phyloP scores from a whole-genome alignment of 495 filamentous ascomycete genomes.

The Usnea hakonensis region DNA sequence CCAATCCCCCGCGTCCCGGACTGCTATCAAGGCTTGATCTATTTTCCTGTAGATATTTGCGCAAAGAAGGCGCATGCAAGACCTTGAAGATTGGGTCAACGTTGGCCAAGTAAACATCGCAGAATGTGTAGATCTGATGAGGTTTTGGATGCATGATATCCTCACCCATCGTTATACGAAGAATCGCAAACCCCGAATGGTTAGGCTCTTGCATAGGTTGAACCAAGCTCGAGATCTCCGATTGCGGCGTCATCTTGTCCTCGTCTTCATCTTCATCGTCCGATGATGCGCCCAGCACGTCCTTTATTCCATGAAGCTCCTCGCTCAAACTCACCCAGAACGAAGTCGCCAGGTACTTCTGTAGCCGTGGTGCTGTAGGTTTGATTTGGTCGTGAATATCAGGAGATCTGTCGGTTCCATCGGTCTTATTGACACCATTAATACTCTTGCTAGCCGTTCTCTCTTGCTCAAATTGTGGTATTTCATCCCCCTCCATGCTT shows the following conservation, averaged over 20 bases:
- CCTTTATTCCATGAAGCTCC: slow-evolving; percentile 4
- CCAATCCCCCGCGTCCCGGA: slow-evolving; percentile 30
- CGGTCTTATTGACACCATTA: not conserved
- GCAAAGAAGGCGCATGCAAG: slow-evolving; percentile 33
- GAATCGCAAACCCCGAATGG: not conserved
- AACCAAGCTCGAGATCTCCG: not conserved
- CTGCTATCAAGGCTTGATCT: slow-evolving; percentile 32
- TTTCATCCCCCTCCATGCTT: not conserved
- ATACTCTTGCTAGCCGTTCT: not conserved
- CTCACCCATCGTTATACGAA: not conserved
- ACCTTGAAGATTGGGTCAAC: slow-evolving; percentile 39
- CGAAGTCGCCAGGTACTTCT: not conserved
- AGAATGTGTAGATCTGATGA: slow-evolving; percentile 24
- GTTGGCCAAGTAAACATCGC: slow-evolving; percentile 29
- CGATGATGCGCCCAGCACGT: slow-evolving; percentile 1
- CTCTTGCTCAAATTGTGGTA: not conserved
- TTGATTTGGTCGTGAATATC: not conserved
- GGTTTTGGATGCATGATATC: slow-evolving; percentile 9
- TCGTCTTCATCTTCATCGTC: slow-evolving; percentile 3
- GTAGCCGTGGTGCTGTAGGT: not conserved
- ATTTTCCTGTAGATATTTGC: slow-evolving; percentile 28
- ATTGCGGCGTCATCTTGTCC: not conserved
- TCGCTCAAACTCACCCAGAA: slow-evolving; percentile 9
- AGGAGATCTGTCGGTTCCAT: not conserved
- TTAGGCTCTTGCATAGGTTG: not conserved